Evolutionary conservation across 371 early-diverging fungal genomes (phyloP), one percentile per base, ranked within the genome.

Genomic region (Syncephalastrum sp.): DNA sequence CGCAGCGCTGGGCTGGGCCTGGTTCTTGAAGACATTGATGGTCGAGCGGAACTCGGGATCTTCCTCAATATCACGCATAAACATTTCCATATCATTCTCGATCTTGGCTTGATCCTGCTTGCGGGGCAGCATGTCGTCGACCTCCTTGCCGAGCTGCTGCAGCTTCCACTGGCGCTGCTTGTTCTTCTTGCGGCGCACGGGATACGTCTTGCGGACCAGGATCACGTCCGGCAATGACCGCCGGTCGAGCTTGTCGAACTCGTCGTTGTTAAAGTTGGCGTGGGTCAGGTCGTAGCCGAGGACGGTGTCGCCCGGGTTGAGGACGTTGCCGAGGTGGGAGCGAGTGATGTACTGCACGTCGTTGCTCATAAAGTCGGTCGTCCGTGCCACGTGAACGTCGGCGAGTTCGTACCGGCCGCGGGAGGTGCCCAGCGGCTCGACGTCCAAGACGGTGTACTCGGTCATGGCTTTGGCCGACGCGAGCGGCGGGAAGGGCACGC

Each of bases 61-160:
- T 79, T 96, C 97, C 77, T 98, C 97, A 52, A 98, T 80, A 74
- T 98, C 98, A 61, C 92, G 85, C 85, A 94, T 82, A 81, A 95
- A 95, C 74, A 88, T 58, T 66, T 95, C 95, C 67, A 86, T 89
- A 54, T 95, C 95, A 46, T 82, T 72, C 64, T 91, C 91, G 57
- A 83, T 80, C 65, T 82, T 82, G 49, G 86, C 86, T 66, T 81
- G 75, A 38, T 89, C 92, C 64, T 85, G 85, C 61, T 88, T 87
- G 67, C 90, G 87, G 46, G 83, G 81, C 15, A 85, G 69, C 73
- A 92, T 85, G 27, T 88, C 91, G 47, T 91, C 92, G 56, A 88
- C 87, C 73, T 94, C 95, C 81, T 92, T 93, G 63, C 79, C 85
- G 43, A 98, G 81, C 54, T 84, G 79, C 74, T 91, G 90, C 59